phyloP scores from a whole-genome alignment of 257 asterid species.

The Nicotiana tomentosiformis region DNA sequence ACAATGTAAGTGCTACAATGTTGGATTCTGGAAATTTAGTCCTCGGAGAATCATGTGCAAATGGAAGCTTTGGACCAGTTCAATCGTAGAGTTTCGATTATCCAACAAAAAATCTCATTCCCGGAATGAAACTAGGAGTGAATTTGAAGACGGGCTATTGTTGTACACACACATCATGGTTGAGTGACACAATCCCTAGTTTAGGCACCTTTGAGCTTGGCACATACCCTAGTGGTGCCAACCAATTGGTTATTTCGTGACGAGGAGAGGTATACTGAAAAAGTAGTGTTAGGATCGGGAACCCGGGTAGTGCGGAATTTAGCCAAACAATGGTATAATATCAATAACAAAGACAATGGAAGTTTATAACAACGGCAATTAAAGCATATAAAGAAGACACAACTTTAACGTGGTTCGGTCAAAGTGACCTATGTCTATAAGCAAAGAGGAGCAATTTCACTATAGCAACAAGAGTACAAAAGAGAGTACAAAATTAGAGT shows the following conservation, averaged over 20 bases:
- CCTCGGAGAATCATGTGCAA: background rate
- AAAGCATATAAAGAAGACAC: no score
- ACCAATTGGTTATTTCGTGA: background rate
- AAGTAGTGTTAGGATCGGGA: background rate
- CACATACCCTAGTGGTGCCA: background rate
- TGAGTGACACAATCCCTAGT: background rate
- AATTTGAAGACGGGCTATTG: background rate
- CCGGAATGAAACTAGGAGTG: background rate
- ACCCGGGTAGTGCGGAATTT: no score
- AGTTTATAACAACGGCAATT: no score
- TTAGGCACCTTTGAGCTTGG: background rate
- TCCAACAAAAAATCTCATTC: background rate
- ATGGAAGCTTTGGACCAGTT: background rate
- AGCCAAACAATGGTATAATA: no score
- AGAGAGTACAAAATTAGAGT: no score
- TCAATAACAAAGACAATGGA: no score
- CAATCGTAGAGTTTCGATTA: background rate
- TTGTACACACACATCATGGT: background rate
- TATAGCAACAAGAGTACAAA: no score
- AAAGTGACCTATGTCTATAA: no score
- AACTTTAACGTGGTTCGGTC: no score
- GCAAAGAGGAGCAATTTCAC: no score
- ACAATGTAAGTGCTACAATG: background rate
- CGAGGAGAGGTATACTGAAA: background rate
- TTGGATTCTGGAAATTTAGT: background rate